Conservation (phyloP, 202 grass and related monocot genomes). For the Saccharum hybrid region DNA sequence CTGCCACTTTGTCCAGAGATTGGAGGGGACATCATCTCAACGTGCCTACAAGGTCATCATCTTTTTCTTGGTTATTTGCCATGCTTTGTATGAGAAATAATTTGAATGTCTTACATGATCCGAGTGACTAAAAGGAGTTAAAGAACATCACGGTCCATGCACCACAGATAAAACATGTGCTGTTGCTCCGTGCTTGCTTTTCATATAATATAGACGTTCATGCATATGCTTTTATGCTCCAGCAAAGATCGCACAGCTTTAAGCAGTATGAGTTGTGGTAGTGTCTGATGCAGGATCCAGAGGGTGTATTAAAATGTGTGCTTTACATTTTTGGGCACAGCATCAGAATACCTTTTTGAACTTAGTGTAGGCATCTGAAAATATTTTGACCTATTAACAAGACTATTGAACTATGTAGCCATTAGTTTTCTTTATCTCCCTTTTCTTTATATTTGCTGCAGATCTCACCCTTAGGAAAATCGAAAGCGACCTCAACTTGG, state of each 20-base stretch:
- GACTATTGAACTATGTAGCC: too few species aligned
- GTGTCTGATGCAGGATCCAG: too few species aligned
- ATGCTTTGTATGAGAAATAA: background rate
- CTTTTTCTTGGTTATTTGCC: constrained; percentile 23
- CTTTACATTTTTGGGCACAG: too few species aligned
- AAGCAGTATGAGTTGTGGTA: too few species aligned
- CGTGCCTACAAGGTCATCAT: constrained; percentile 75
- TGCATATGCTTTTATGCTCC: constrained; percentile 22
- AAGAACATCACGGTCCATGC: constrained; percentile 20
- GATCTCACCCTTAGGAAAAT: background rate
- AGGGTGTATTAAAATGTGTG: too few species aligned
- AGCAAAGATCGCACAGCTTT: background rate
- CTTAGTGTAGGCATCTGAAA: too few species aligned
- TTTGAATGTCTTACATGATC: constrained; percentile 18
- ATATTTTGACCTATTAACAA: too few species aligned
- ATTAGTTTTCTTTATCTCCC: too few species aligned
- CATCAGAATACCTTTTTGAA: too few species aligned
- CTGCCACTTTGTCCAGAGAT: constrained; percentile 94
- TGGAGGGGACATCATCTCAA: constrained; percentile 94
- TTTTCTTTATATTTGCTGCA: too few species aligned
- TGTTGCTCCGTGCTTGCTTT: constrained; percentile 6
- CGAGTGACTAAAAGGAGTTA: constrained; percentile 5
- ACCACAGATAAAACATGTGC: background rate
- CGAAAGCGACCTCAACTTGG: background rate
- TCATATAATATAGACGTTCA: background rate